Evolutionary conservation across 2,329 filamentous ascomycete species (phyloP).

Genomic region (Zymoseptoria ardabiliae): DNA sequence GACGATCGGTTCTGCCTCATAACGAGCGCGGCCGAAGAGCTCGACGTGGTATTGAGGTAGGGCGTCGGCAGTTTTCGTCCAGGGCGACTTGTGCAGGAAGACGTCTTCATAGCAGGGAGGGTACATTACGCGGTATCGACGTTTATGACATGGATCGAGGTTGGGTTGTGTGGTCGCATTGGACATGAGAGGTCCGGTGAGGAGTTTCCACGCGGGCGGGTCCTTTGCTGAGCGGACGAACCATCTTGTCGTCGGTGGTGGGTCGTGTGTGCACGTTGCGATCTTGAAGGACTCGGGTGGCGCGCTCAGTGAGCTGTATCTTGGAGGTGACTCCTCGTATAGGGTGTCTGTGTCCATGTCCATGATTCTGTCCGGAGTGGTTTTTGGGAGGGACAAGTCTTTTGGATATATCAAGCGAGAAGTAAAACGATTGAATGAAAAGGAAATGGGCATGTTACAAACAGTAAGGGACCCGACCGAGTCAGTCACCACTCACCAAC

Average conservation of each 20-base stretch:
- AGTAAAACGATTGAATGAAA: conserved; percentile 2
- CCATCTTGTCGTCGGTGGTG: conserved; percentile 10
- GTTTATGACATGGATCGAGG: conserved; percentile 9
- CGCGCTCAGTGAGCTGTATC: background rate
- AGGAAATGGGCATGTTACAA: background rate
- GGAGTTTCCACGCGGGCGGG: conserved; percentile 13
- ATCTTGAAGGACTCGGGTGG: background rate
- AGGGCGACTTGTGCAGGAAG: conserved; percentile 16
- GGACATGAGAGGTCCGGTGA: conserved; percentile 15
- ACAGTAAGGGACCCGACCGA: background rate
- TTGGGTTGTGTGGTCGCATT: conserved; percentile 13
- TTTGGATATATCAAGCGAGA: background rate
- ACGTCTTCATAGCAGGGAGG: conserved; percentile 19
- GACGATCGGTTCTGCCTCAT: conserved; percentile 16
- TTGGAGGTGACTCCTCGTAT: background rate
- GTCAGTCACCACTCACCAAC: background rate
- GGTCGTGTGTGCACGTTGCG: background rate
- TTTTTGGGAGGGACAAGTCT: background rate
- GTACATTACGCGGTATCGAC: conserved; percentile 14
- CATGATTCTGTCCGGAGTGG: background rate
- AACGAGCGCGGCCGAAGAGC: conserved; percentile 8
- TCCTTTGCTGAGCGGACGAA: conserved; percentile 9
- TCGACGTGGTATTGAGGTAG: conserved; percentile 16
- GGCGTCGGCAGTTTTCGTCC: conserved; percentile 3
- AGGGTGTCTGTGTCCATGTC: background rate